Evolutionary conservation across 192 early-diverging fungal species (phyloP), one percentile per base, ranked within the genome.

Genomic region (Umbelopsis vinacea): DNA sequence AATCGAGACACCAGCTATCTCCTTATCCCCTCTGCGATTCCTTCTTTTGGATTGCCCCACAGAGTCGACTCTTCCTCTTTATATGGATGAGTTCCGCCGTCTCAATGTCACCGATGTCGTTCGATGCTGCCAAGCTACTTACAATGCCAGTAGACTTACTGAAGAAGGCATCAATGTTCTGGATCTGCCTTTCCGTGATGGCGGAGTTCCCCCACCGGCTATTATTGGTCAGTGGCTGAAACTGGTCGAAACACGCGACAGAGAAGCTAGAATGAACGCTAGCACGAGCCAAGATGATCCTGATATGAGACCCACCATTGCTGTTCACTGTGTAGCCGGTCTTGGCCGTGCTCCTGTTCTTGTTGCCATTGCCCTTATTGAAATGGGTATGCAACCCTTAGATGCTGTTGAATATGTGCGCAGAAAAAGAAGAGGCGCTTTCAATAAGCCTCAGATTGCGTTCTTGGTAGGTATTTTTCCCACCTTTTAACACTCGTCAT

Each of bases 301-400:
- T 21, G 71, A 71, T 46, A 54, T 57, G 53, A 46, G 70, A 43
- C 85, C 86, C 19, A 93, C 90, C 0, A 92, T 93, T 69, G 96
- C 94, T 2, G 90, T 97, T 6, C 96, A 98, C 74, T 98, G 96
- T 76, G 96, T 98, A 22, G 95, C 96, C 6, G 96, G 96, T 29
- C 87, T 98, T 7, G 96, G 96, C 7, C 91, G 97, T 26, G 97
- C 97, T 4, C 97, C 97, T 1, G 91, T 96, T 19, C 83, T 99
- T 11, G 96, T 93, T 10, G 91, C 92, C 0, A 81, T 94, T 73
- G 92, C 91, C 5, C 74, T 95, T 55, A 90, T 95, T 67, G 93
- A 94, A 66, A 81, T 85, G 38, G 92, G 92, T 15, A 90, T 92
- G 90, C 83, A 88, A 46, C 90, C 91, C 1, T 67, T 94, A 63